Evolutionary conservation across 495 filamentous ascomycete genomes (phyloP), one percentile per base, ranked within the genome.

Genomic region (Aspergillus baeticus): DNA sequence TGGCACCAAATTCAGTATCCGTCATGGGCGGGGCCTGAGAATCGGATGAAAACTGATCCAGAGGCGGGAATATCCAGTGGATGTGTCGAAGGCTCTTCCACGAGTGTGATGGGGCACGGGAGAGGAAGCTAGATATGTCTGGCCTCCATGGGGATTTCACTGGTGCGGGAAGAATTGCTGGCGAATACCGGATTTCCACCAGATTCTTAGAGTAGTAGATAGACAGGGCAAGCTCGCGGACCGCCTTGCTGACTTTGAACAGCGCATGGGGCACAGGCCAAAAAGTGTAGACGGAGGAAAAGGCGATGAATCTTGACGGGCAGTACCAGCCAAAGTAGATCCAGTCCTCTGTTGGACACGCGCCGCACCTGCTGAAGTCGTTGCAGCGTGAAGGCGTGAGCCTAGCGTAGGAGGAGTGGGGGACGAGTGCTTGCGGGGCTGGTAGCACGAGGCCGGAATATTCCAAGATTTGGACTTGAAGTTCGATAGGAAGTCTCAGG

Each of bases 381-480:
- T 7, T n/a, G n/a, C n/a, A n/a, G n/a, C n/a, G n/a, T 13, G 33
- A 14, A 26, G 38, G 20, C 17, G 23, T 45, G 44, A n/a, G 13
- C 0, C 29, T 13, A 13, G 6, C 13, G 13, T 5, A 1, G 20
- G 7, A 35, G 18, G 15, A n/a, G n/a, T 17, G 15, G 3, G 29
- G 22, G 17, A 34, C 6, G 13, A 45, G 17, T 1, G 23, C 8
- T 18, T 17, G 10, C n/a, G 35, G 4, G 35, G 13, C 7, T 23
- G 22, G 43, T 2, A 26, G 42, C 42, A 56, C 34, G 0, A 58
- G 48, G 2, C 18, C 55, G n/a, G 55, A 13, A 33, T 23, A 29
- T 31, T 52, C 47, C 3, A 58, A 38, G 1, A 58, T 31, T 13
- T n/a, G 47, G 0, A 52, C 2, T 33, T 58, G 55, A 22, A 58